Evolutionary conservation across 2,329 filamentous ascomycete genomes (phyloP), one percentile per base, ranked within the genome.

Genomic region (Talaromyces funiculosus): DNA sequence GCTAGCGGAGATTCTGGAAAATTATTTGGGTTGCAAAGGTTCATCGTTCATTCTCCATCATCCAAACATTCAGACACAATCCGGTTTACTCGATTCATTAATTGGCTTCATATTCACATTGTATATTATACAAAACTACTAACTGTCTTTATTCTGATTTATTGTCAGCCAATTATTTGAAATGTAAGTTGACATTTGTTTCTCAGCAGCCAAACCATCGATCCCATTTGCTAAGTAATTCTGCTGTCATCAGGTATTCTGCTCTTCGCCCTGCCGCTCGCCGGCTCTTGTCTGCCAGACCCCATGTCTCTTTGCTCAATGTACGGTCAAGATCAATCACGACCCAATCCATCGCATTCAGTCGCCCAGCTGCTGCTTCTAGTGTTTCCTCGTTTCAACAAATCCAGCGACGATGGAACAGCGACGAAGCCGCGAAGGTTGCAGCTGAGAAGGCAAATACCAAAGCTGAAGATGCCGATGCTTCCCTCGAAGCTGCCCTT

Each of bases 221-320:
- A 22, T 51, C 29, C 29, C 47, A 35, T 51, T 43, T 49, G 26
- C 45, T 49, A 1, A 47, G 4, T 49, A 6, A 12, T 4, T n/a
- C 31, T 38, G n/a, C 14, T 53, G 26, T 24, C 22, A 51, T 31
- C 64, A 86, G 84, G 84, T 82, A 80, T 75, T 77, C 51, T 60
- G 57, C 78, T 65, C 75, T 88, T 66, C 83, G 84, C 63, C 83
- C 82, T 68, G 77, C 81, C 65, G 82, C 84, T 66, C 76, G 80
- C 68, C 82, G 83, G 68, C 79, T 83, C 53, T 67, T 85, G 61
- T 75, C 78, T 24, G 75, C 79, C 35, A 75, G 78, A 56, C 76
- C 80, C 35, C 42, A 53, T 42, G 67, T 73, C 63, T 76, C 77
- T 49, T 69, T 77, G 65, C 66, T 78, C 20, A 37, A 18, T 62